Percentiles rank a stretch among this genome's conserved stretches.
Evolutionary conservation across 225 moss, liverwort and hornwort genomes (phyloP).

Genomic region (Sphagnum tenellum): DNA sequence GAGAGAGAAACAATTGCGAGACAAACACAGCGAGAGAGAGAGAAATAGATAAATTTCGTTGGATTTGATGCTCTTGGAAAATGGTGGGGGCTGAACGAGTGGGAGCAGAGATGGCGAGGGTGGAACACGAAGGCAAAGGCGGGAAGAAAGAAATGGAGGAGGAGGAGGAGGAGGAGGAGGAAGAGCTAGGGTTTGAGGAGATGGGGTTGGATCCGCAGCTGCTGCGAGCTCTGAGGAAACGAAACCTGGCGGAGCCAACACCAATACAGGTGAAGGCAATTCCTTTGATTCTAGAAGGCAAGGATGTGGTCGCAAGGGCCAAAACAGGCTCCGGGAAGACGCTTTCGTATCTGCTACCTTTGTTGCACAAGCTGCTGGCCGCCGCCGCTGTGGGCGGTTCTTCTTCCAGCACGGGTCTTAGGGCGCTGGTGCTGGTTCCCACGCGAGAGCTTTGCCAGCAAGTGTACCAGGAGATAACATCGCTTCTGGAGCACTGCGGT

Average conservation of each 20-base stretch:
- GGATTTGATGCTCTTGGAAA: background rate
- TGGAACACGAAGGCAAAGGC: conserved; percentile 31
- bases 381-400: conserved; percentile 9
- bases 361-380: conserved; percentile 77
- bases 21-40: too few relatives aligned
- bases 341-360: conserved; percentile 66
- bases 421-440: conserved; percentile 81
- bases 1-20: too few relatives aligned
- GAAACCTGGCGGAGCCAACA: conserved; percentile 58
- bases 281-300: conserved; percentile 83
- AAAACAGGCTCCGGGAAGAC: conserved; percentile 93
- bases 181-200: conserved; percentile 68
- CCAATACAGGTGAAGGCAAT: conserved; percentile 88
- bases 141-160: conserved; percentile 9
- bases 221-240: conserved; percentile 70
- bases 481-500: conserved; percentile 74
- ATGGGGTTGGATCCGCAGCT: conserved; percentile 88
- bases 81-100: conserved; percentile 34
- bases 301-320: conserved; percentile 86
- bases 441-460: conserved; percentile 94
- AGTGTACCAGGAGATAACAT: conserved; percentile 65
- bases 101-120: conserved; percentile 30
- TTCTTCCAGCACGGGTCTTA: conserved; percentile 38
- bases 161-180: conserved; percentile 39
- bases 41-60: too few relatives aligned